Evolutionary conservation across 345 rosid genomes (phyloP).

Genomic region (Salix udensis): DNA sequence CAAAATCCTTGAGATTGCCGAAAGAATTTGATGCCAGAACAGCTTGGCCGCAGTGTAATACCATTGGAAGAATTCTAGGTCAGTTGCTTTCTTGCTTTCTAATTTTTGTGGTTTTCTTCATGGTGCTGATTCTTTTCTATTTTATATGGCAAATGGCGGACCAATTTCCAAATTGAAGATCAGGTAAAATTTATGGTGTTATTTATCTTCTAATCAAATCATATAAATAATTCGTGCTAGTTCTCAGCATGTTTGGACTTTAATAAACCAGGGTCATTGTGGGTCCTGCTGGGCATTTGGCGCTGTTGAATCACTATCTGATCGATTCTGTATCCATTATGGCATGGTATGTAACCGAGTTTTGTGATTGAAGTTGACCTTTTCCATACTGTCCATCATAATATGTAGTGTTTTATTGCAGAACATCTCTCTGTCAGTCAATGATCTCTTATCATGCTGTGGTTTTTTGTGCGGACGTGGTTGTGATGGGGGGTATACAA

Average conservation of each 20-base stretch:
- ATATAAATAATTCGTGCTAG: background rate
- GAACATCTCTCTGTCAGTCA: slow-evolving; percentile 79
- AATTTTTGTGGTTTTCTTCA: background rate
- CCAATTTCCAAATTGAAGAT: slow-evolving; percentile 43
- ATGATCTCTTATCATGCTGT: slow-evolving; percentile 91
- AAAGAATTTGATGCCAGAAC: slow-evolving; percentile 76
- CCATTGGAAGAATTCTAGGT: slow-evolving; percentile 84
- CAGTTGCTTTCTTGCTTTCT: slow-evolving; percentile 13
- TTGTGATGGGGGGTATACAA: slow-evolving; percentile 85
- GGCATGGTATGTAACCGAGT: background rate
- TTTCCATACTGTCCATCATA: background rate
- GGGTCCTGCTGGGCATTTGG: slow-evolving; percentile 99
- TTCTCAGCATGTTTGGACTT: slow-evolving; percentile 19
- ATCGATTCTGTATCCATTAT: background rate
- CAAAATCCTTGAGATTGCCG: slow-evolving; percentile 61
- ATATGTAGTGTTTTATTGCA: slow-evolving; percentile 29
- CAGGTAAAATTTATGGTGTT: slow-evolving; percentile 52
- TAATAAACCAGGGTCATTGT: slow-evolving; percentile 77
- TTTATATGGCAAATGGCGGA: slow-evolving; percentile 32
- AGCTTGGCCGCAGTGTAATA: slow-evolving; percentile 77
- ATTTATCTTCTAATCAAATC: slow-evolving; percentile 6
- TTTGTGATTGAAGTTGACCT: too few species aligned
- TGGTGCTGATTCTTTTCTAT: slow-evolving; percentile 34
- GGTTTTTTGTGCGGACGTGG: slow-evolving; percentile 87
- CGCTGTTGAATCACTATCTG: slow-evolving; percentile 39